Evolutionary conservation across 2,329 filamentous ascomycete species (phyloP), one percentile per base, ranked within the genome.

Genomic region (Xylaria arbuscula): DNA sequence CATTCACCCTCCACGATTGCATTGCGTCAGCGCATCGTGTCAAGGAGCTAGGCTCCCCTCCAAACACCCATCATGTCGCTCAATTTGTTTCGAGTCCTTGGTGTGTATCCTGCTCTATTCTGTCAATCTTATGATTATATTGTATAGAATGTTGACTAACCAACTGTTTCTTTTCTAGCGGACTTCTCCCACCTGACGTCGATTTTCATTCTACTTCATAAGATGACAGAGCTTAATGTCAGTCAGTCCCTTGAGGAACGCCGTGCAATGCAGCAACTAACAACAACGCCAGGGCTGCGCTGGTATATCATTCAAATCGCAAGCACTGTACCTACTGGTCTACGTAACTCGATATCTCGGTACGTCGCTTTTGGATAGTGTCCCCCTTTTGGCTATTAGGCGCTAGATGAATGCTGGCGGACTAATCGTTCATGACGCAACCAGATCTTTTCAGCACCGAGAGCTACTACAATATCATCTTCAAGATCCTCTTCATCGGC

Each of bases 221-320:
- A 99, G 87, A 99, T 99, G 94, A 90, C 91, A 76, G 89, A 92
- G 79, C 90, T 96, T 54, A 97, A 93, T 79, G 95, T 98, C 86
- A 70, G 90, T 81, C 86, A 70, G 89, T 81, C 32, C 28, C n/a
- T 47, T 28, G 7, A 60, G 40, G 47, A 34, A 24, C 59, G 48
- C 48, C 60, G 19, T 42, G 55, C 54, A 22, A 19, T 15, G 71
- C 74, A 57, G 75, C 70, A 38, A 60, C 71, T 75, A 58, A 73
- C 67, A 60, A 55, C 69, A 76, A 68, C 56, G 64, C n/a, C 79
- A 98, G 95, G 98, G 94, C 86, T 97, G 94, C 80, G 91, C 95
- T 50, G 96, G 96, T 76, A 95, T 99, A 82, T 99, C 96, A 17
- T 98, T 99, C 88, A 99, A 99, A 81, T 98, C 95, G 70, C 96